Evolutionary conservation across 805 yeast genomes (phyloP).

Genomic region (Metschnikowia similis): DNA sequence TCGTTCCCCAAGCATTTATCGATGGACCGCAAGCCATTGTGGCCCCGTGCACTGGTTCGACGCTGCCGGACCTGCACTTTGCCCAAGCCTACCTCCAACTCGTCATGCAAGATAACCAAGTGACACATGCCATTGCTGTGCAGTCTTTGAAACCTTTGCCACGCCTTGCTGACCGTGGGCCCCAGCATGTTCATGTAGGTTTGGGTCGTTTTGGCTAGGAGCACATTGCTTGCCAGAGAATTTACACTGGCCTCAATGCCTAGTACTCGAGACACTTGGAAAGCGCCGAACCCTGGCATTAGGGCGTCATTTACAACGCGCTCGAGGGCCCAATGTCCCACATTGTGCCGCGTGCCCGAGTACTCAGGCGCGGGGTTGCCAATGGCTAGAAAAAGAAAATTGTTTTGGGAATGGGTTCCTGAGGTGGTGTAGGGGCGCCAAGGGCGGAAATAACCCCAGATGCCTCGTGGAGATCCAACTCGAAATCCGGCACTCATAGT

Average conservation of each 20-base stretch:
- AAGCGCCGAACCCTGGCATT: conserved; percentile 29
- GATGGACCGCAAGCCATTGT: conserved; percentile 73
- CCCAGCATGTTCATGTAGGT: conserved; percentile 74
- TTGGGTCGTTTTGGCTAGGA: conserved; percentile 48
- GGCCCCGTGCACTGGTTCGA: conserved; percentile 69
- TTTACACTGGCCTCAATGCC: conserved; percentile 2
- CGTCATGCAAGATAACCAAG: conserved; percentile 73
- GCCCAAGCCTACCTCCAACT: conserved; percentile 64
- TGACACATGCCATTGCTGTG: conserved; percentile 23
- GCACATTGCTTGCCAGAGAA: conserved; percentile 14
- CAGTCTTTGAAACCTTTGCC: conserved; percentile 30
- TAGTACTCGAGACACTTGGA: conserved; percentile 4
- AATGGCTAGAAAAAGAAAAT: conserved; percentile 35
- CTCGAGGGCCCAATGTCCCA: conserved; percentile 59
- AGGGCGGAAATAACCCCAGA: not conserved
- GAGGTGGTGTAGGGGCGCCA: not conserved
- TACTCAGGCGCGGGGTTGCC: conserved; percentile 75
- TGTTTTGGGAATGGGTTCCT: not conserved
- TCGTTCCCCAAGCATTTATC: conserved; percentile 42
- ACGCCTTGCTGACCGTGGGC: conserved; percentile 44
- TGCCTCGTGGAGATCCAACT: not conserved
- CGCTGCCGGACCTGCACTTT: conserved; percentile 57
- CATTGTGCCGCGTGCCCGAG: conserved; percentile 67
- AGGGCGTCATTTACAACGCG: conserved; percentile 54
- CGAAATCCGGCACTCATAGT: not conserved